These are phyloP conservation scores for Xylariaceae sp. DNA, from an alignment of 2,329 filamentous ascomycete genomes.

Conservation along the genomic window DNA sequence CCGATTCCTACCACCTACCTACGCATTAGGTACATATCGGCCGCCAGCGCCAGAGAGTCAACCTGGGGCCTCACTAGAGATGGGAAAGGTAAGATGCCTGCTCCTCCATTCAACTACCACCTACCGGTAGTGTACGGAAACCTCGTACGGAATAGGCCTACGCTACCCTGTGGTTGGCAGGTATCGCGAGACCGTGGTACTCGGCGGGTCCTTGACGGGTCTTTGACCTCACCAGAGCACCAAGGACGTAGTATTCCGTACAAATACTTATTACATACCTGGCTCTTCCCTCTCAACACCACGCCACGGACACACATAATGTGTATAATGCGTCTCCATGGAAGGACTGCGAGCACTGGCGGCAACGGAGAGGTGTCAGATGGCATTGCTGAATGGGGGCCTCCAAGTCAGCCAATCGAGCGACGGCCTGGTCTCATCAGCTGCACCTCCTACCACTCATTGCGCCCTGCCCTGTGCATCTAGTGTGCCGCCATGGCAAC, in stretches of 20 bases:
- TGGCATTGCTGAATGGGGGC: conserved; percentile 15
- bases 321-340: not conserved
- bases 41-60: no score
- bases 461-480: conserved; percentile 11
- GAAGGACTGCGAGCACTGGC: conserved; percentile 12
- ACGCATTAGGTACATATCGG: not conserved
- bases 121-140: no score
- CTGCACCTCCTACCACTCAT: conserved; percentile 18
- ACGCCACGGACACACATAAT: not conserved
- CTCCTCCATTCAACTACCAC: no score
- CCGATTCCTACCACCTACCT: not conserved
- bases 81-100: not conserved
- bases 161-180: no score
- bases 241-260: not conserved
- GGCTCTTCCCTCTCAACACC: not conserved
- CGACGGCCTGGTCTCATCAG: conserved; percentile 19
- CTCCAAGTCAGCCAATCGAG: conserved; percentile 20
- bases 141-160: no score
- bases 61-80: not conserved
- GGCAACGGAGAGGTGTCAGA: conserved; percentile 21
- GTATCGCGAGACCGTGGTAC: no score
- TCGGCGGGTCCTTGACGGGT: no score
- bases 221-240: no score
- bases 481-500: conserved; percentile 8
- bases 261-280: not conserved